Evolutionary conservation across 306 rosid genomes (phyloP).

Genomic region (Corylus avellana): DNA sequence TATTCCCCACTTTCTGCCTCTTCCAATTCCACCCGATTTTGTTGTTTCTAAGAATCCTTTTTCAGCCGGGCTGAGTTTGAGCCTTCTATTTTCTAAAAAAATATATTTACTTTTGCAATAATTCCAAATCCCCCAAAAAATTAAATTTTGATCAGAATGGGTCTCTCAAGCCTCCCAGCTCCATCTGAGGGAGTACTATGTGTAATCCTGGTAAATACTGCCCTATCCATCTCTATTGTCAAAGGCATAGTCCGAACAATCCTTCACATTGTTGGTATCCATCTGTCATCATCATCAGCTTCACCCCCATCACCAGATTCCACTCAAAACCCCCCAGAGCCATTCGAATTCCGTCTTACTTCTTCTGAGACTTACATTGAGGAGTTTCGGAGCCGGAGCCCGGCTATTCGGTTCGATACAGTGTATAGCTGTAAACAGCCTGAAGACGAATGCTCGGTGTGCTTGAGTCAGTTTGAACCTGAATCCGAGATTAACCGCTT

Average conservation of each 20-base stretch:
- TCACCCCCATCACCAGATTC: slow-evolving; percentile 41
- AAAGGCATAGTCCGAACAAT: slow-evolving; percentile 74
- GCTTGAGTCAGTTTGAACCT: slow-evolving; percentile 66
- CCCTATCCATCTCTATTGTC: slow-evolving; percentile 68
- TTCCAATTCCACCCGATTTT: background rate
- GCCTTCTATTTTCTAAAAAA: slow-evolving; percentile 2
- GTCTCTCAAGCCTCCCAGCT: slow-evolving; percentile 91
- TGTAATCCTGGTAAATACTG: slow-evolving; percentile 68
- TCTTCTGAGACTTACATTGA: slow-evolving; percentile 55
- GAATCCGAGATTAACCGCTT: slow-evolving; percentile 75
- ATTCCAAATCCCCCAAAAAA: slow-evolving; percentile 2
- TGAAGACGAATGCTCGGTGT: slow-evolving; percentile 78
- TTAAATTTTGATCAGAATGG: slow-evolving; percentile 52
- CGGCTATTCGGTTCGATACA: slow-evolving; percentile 51
- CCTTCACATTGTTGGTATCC: slow-evolving; percentile 67
- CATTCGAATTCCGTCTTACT: slow-evolving; percentile 39
- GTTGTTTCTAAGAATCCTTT: background rate
- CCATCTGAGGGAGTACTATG: slow-evolving; percentile 89
- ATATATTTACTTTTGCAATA: slow-evolving; percentile 4
- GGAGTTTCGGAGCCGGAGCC: slow-evolving; percentile 58
- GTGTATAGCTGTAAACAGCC: slow-evolving; percentile 35
- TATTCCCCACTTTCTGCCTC: background rate
- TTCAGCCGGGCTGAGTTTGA: slow-evolving; percentile 14
- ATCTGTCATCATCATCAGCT: slow-evolving; percentile 51
- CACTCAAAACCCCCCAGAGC: slow-evolving; percentile 42